phyloP scores from a whole-genome alignment of 306 rosid species.

The Lathyrus sativus region DNA sequence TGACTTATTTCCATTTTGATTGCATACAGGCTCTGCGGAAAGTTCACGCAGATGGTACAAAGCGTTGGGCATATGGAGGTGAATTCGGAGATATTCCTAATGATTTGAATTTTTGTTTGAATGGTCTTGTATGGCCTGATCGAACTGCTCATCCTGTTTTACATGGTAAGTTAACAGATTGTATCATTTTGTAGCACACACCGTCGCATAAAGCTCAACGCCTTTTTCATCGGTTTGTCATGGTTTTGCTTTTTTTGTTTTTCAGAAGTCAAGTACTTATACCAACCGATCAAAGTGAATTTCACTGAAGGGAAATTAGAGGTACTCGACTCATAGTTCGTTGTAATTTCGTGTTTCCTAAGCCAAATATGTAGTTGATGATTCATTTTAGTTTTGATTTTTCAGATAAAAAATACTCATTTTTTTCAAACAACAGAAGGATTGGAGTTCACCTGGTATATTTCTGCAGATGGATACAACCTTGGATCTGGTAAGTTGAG shows the following conservation, averaged over 20 bases:
- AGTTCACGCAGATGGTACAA: slow-evolving; percentile 53
- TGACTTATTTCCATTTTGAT: slow-evolving; percentile 9
- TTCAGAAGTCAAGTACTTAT: slow-evolving; percentile 85
- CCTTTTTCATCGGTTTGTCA: background rate
- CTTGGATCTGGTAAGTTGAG: slow-evolving; percentile 70
- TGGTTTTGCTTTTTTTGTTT: slow-evolving; percentile 39
- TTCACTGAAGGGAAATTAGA: slow-evolving; percentile 55
- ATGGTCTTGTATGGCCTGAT: slow-evolving; percentile 82
- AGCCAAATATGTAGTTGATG: slow-evolving; percentile 20
- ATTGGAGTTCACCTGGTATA: slow-evolving; percentile 79
- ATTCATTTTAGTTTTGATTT: slow-evolving; percentile 32
- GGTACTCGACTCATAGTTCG: slow-evolving; percentile 47
- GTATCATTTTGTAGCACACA: background rate
- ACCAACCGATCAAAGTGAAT: slow-evolving; percentile 86
- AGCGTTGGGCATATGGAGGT: slow-evolving; percentile 98
- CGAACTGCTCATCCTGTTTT: slow-evolving; percentile 93
- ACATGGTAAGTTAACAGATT: slow-evolving; percentile 57
- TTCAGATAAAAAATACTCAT: slow-evolving; percentile 70
- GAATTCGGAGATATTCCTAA: slow-evolving; percentile 91
- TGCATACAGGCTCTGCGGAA: slow-evolving; percentile 66
- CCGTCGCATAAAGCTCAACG: slow-evolving; percentile 7
- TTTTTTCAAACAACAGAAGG: slow-evolving; percentile 77
- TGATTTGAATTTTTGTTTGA: slow-evolving; percentile 85
- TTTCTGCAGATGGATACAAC: slow-evolving; percentile 69
- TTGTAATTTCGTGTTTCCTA: slow-evolving; percentile 17